Evolutionary conservation across 306 rosid species (phyloP).

Genomic region (Glycyrrhiza uralensis): DNA sequence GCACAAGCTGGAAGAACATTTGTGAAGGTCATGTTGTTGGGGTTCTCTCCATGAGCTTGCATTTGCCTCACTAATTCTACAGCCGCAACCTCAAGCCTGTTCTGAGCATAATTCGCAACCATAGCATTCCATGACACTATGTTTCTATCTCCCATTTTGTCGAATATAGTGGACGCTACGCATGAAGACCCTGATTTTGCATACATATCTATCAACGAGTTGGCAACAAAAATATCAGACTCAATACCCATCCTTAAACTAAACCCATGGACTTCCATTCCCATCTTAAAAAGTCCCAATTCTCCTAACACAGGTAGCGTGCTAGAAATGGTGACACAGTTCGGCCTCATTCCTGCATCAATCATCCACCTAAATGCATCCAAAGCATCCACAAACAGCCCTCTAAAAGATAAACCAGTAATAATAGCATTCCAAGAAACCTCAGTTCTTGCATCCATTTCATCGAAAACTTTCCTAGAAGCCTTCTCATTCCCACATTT

Average conservation of each 20-base stretch:
- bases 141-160: slow-evolving; percentile 52
- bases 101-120: slow-evolving; percentile 81
- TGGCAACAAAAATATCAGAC: slow-evolving; percentile 60
- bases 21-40: slow-evolving; percentile 71
- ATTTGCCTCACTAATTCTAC: slow-evolving; percentile 55
- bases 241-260: slow-evolving; percentile 53
- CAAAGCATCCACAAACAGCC: slow-evolving; percentile 45
- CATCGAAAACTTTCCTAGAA: slow-evolving; percentile 60
- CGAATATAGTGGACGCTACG: slow-evolving; percentile 55
- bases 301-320: slow-evolving; percentile 73
- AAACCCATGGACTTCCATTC: slow-evolving; percentile 70
- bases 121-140: slow-evolving; percentile 89
- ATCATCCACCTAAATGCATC: slow-evolving; percentile 61
- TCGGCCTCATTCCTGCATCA: slow-evolving; percentile 50
- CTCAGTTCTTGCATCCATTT: slow-evolving; percentile 60
- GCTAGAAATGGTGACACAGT: slow-evolving; percentile 67
- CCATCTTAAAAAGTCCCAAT: slow-evolving; percentile 47
- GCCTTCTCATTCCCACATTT: slow-evolving; percentile 67
- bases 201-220: slow-evolving; percentile 82
- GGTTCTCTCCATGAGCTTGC: slow-evolving; percentile 63
- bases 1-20: slow-evolving; percentile 90
- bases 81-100: slow-evolving; percentile 59
- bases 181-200: slow-evolving; percentile 62
- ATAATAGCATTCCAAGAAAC: slow-evolving; percentile 88
- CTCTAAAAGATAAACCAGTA: slow-evolving; percentile 60